These are phyloP conservation scores for Pleurotus giganteus DNA, from an alignment of 768 basidiomycete genomes.

Conservation along the genomic window DNA sequence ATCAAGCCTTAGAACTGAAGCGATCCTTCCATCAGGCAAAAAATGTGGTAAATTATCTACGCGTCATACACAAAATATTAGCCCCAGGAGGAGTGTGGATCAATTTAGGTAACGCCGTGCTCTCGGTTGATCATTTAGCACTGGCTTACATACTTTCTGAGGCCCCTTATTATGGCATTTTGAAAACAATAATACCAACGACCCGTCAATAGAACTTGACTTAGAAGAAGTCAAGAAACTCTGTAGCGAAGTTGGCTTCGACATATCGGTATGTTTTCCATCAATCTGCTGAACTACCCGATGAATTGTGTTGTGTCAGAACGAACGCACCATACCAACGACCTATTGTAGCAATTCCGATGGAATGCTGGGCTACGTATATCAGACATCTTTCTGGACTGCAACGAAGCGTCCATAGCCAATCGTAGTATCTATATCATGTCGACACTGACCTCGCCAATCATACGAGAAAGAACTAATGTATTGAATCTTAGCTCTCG, in stretches of 20 bases:
- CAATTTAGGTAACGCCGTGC: conserved; percentile 62
- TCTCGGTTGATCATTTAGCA: background rate
- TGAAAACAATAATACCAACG: conserved; percentile 82
- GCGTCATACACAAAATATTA: conserved; percentile 81
- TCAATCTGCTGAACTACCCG: background rate
- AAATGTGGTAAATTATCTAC: conserved; percentile 88
- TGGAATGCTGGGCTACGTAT: conserved; percentile 83
- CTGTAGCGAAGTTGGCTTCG: conserved; percentile 74
- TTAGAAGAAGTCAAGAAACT: conserved; percentile 86
- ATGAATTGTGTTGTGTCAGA: conserved; percentile 39
- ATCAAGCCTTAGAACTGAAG: background rate
- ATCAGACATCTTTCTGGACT: conserved; percentile 84
- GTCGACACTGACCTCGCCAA: background rate
- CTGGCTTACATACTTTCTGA: conserved; percentile 19
- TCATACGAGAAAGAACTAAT: background rate
- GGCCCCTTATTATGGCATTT: conserved; percentile 98
- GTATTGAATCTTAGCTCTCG: background rate
- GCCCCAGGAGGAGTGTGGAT: conserved; percentile 90
- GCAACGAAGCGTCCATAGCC: conserved; percentile 39
- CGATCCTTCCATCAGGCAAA: conserved; percentile 60
- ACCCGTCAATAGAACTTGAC: conserved; percentile 83
- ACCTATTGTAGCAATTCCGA: conserved; percentile 84
- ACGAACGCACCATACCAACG: conserved; percentile 76
- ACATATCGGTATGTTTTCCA: conserved; percentile 59
- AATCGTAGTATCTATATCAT: background rate